Conservation (phyloP, 768 basidiomycete species). For the Mycena haematopus region DNA sequence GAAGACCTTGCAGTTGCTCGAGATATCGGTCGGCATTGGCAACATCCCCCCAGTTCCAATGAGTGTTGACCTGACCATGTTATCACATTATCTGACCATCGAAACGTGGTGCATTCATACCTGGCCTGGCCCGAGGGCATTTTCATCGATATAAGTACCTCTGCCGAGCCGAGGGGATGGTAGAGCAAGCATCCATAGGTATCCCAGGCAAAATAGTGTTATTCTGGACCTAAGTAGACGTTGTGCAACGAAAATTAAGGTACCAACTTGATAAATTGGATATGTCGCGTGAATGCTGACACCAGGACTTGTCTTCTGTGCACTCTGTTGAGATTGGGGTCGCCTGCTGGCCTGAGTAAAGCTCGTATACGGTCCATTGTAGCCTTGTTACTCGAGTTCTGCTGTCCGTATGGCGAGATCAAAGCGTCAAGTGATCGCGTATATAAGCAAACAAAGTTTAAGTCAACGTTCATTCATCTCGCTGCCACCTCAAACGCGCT, state of each 20-base stretch:
- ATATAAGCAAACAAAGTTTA: neutral
- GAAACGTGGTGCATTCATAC: slow-evolving; percentile 45
- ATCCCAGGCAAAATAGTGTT: slow-evolving; percentile 65
- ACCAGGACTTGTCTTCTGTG: slow-evolving; percentile 21
- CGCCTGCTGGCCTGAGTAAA: slow-evolving; percentile 22
- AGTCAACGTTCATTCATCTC: slow-evolving; percentile 4
- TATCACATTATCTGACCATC: neutral
- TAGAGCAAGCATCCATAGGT: slow-evolving; percentile 84
- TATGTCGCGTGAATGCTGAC: slow-evolving; percentile 11
- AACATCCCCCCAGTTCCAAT: slow-evolving; percentile 93
- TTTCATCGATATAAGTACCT: slow-evolving; percentile 89
- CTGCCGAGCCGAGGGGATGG: slow-evolving; percentile 71
- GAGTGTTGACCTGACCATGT: slow-evolving; percentile 76
- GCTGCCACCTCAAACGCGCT: slow-evolving; percentile 21
- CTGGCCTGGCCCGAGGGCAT: slow-evolving; percentile 92
- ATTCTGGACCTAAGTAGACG: slow-evolving; percentile 46
- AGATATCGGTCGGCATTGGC: slow-evolving; percentile 86
- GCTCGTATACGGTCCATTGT: slow-evolving; percentile 23
- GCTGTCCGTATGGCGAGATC: neutral
- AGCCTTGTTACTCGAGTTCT: neutral
- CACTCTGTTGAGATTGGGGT: slow-evolving; percentile 26
- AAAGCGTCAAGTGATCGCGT: slow-evolving; percentile 9
- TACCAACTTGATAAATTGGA: slow-evolving; percentile 43
- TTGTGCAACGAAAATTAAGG: neutral
- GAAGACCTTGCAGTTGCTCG: slow-evolving; percentile 66